Conservation (phyloP, 305 asterid genomes). For the Fraxinus baroniana region DNA sequence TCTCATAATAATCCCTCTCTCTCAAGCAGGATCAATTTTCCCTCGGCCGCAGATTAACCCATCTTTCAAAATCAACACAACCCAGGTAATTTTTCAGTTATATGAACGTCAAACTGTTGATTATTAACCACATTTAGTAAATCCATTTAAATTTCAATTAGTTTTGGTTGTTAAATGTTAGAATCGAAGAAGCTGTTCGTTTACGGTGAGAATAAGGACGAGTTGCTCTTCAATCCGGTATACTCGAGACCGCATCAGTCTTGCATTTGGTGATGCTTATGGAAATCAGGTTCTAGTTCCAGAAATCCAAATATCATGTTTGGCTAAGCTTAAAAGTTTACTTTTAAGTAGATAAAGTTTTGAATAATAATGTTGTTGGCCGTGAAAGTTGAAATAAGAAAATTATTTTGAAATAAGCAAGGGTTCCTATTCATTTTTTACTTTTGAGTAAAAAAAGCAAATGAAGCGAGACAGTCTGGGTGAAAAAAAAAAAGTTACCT, state of each 20-base stretch:
- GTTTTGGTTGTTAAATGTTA: constrained; percentile 12
- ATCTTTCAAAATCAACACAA: constrained; percentile 44
- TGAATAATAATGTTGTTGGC: neutral
- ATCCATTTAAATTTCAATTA: neutral
- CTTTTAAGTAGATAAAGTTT: neutral
- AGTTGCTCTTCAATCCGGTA: constrained; percentile 71
- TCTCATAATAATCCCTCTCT: constrained; percentile 22
- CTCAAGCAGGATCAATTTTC: constrained; percentile 42
- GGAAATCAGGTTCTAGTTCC: constrained; percentile 77
- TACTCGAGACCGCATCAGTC: constrained; percentile 81
- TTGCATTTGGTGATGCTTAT: constrained; percentile 89
- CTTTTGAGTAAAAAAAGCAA: too few species aligned
- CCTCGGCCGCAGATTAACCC: constrained; percentile 40
- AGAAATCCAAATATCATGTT: neutral
- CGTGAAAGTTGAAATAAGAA: neutral
- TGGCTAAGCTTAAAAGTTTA: neutral
- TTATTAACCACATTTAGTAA: neutral
- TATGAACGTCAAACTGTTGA: neutral
- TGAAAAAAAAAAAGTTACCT: neutral
- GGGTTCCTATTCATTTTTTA: neutral
- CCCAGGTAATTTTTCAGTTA: constrained; percentile 37
- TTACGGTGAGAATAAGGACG: constrained; percentile 65
- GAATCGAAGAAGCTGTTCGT: constrained; percentile 60
- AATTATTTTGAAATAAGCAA: neutral
- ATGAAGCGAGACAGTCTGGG: neutral